Base-by-base conservation (phyloP, 1,284 basidiomycete genomes). In the Fomitiporia mediterranea region DNA sequence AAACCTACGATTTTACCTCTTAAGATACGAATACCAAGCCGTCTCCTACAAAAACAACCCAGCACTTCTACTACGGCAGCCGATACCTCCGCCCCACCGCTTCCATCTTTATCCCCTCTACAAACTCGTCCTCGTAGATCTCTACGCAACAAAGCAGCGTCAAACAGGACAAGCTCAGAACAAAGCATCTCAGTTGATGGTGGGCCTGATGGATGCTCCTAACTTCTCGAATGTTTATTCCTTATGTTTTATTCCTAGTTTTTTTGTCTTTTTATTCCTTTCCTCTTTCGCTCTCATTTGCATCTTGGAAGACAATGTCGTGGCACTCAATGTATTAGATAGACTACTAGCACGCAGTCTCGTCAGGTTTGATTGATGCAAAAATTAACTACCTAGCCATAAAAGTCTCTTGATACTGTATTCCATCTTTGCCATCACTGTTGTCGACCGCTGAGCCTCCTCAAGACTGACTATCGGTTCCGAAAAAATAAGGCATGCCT, bases 391-490 rank as follows among this genome's bases (percentile, higher is more conserved):
- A 51, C 89, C 89, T 49, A 94, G 71, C 92, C 92, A 95, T 59
- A 94, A 70, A 66, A 94, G 74, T 61, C 91, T 76, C 76, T 94
- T 95, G 59, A 94, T 77, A 0, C 89, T 89, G 68, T 94, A 92
- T 67, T 95, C 93, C 82, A 94, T 88, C 72, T 92, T 91, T 7
- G 91, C 83, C 67, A 91, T 87, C 61, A 94, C 74, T 57, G 83
- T 89, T 2, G 91, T 94, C 72, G 85, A 82, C 58, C 80, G 79
- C 69, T 88, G 84, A 1, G 93, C 93, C 62, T 96, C 91, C 3
- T 77, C 77, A 63, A 94, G 69, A 63, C 91, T 86, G 42, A 95
- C 86, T 39, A 96, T 83, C 67, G 94, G 91, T 63, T 80, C 79
- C 50, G 85, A 77, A 5, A 66, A 72, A 28, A 94, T 73, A 61